A percentile compares a stretch with the other conserved stretches of the same genome.
Conservation (phyloP, 192 early-diverging fungal genomes). For the Dispira parvispora region DNA sequence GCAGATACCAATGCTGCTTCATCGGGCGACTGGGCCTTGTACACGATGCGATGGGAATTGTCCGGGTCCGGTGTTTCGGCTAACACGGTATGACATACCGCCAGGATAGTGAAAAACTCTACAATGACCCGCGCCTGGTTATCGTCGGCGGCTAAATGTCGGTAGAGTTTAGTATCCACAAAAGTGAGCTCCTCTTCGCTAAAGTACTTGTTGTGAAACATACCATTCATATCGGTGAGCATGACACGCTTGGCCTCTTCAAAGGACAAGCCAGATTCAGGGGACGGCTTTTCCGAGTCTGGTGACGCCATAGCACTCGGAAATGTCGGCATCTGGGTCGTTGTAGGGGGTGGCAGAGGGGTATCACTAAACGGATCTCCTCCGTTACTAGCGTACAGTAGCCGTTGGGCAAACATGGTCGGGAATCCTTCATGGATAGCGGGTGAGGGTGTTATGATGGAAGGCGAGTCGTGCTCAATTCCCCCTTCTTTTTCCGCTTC, state of each 20-base stretch:
- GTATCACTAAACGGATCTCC: neutral
- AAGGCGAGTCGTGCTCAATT: neutral
- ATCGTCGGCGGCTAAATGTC: constrained; percentile 34
- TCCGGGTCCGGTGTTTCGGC: constrained; percentile 34
- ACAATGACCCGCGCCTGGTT: constrained; percentile 41
- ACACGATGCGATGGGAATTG: constrained; percentile 40
- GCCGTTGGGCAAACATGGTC: neutral
- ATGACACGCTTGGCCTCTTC: constrained; percentile 28
- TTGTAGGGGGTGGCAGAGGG: neutral
- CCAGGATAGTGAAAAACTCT: constrained; percentile 70
- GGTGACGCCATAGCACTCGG: neutral
- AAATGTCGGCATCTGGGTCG: neutral
- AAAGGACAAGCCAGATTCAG: constrained; percentile 8
- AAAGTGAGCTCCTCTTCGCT: constrained; percentile 47
- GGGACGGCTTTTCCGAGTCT: neutral
- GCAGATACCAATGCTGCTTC: constrained; percentile 83
- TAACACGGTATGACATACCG: constrained; percentile 82
- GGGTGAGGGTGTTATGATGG: too few species aligned
- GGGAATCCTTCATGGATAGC: neutral
- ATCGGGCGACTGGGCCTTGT: constrained; percentile 89
- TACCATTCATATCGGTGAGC: constrained; percentile 33
- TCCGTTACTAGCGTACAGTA: neutral
- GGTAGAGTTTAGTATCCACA: constrained; percentile 42
- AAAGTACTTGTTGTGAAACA: constrained; percentile 44
- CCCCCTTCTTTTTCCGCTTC: constrained; percentile 7